Evolutionary conservation across 2,329 filamentous ascomycete genomes (phyloP).

Genomic region (Pleoardoris graminearum): DNA sequence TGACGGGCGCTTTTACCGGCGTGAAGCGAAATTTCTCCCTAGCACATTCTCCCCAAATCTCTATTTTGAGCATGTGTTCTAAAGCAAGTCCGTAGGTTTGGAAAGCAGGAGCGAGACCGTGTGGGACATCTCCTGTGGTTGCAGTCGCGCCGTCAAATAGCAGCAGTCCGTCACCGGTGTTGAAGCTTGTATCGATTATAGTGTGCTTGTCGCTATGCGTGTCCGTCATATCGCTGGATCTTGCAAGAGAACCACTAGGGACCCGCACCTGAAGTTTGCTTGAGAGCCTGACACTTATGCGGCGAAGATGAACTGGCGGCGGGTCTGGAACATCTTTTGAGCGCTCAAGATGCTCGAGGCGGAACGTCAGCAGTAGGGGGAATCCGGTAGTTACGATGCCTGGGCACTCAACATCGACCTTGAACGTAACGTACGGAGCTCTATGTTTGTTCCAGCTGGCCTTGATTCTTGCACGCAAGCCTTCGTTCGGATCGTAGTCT

Average conservation of each 20-base stretch:
- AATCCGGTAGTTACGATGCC: conserved; percentile 24
- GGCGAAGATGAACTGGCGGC: conserved; percentile 28
- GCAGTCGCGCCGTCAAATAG: conserved; percentile 23
- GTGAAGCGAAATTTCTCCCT: conserved; percentile 26
- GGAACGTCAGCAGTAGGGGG: conserved; percentile 20
- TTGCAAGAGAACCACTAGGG: conserved; percentile 5
- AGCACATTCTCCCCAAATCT: conserved; percentile 32
- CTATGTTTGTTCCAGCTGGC: conserved; percentile 28
- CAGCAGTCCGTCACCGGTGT: conserved; percentile 16
- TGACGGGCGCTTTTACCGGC: conserved; percentile 1
- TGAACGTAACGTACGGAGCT: conserved; percentile 24
- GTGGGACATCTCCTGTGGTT: conserved; percentile 11
- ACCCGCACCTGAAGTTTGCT: conserved; percentile 20
- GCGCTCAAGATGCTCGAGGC: conserved; percentile 29
- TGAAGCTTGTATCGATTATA: conserved; percentile 25
- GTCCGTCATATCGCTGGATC: conserved; percentile 7
- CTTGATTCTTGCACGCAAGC: conserved; percentile 25
- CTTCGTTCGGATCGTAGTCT: conserved; percentile 19
- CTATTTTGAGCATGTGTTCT: conserved; percentile 28
- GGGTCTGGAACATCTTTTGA: conserved; percentile 27
- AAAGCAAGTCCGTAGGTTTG: conserved; percentile 30
- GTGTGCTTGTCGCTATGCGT: conserved; percentile 11
- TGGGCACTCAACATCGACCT: conserved; percentile 25
- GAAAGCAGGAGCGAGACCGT: conserved; percentile 24
- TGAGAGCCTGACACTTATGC: conserved; percentile 27